These are phyloP conservation scores for Trichaptum fuscoviolaceum DNA, from an alignment of 768 basidiomycete species.

Conservation along the genomic window DNA sequence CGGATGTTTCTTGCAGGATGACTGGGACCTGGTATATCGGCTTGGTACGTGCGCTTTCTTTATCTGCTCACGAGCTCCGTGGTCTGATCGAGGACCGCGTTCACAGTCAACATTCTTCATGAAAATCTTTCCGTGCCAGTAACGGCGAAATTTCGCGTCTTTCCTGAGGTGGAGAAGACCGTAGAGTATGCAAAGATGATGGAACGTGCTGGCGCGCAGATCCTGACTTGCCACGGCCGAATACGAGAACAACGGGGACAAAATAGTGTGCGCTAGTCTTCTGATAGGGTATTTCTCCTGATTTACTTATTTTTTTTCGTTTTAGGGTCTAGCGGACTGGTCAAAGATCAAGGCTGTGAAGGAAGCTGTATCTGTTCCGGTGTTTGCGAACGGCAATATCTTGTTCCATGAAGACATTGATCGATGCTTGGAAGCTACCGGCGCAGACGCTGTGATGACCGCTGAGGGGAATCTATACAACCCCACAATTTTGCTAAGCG, in stretches of 20 bases:
- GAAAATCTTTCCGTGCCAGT: slow-evolving; percentile 83
- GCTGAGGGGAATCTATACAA: slow-evolving; percentile 96
- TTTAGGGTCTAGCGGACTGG: slow-evolving; percentile 84
- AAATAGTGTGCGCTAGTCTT: slow-evolving; percentile 44
- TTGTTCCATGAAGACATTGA: slow-evolving; percentile 82
- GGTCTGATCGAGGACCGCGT: background rate
- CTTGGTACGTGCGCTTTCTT: slow-evolving; percentile 53
- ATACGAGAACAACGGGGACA: slow-evolving; percentile 90
- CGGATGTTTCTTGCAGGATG: slow-evolving; percentile 89
- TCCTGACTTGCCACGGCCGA: slow-evolving; percentile 90
- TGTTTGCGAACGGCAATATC: slow-evolving; percentile 96
- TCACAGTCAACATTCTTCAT: slow-evolving; percentile 80
- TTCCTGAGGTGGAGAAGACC: slow-evolving; percentile 79
- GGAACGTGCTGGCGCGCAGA: slow-evolving; percentile 91
- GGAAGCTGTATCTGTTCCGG: slow-evolving; percentile 82
- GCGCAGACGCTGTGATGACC: slow-evolving; percentile 89
- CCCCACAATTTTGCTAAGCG: slow-evolving; percentile 59
- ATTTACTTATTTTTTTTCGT: slow-evolving; percentile 6
- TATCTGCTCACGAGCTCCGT: background rate
- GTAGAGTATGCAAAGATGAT: slow-evolving; percentile 96
- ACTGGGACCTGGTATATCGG: slow-evolving; percentile 83
- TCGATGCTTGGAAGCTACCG: slow-evolving; percentile 75
- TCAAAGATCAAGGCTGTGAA: slow-evolving; percentile 88
- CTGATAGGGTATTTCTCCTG: background rate
- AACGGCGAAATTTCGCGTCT: slow-evolving; percentile 94